Conservation (phyloP, 1,284 basidiomycete species). For the Irpex sp. region DNA sequence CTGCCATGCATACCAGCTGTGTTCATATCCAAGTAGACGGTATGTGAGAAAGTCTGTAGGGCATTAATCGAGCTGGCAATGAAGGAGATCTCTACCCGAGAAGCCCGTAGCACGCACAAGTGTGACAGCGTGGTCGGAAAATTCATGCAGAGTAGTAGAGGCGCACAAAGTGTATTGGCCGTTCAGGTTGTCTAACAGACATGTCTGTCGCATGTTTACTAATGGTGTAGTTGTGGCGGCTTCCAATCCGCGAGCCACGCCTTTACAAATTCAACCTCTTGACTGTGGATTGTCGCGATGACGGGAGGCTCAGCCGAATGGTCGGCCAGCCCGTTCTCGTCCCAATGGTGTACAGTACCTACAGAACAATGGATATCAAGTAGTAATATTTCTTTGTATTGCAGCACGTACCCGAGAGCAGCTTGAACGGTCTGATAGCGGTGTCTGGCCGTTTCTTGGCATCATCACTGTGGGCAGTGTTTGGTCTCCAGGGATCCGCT, state of each 20-base stretch:
- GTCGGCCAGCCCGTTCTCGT: slow-evolving; percentile 75
- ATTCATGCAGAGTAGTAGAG: background rate
- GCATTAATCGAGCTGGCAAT: background rate
- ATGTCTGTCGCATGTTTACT: background rate
- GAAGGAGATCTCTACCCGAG: background rate
- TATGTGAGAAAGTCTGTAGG: background rate
- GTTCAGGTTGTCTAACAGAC: background rate
- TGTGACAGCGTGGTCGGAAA: background rate
- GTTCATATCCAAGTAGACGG: background rate
- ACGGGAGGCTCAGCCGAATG: slow-evolving; percentile 67
- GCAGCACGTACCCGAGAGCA: slow-evolving; percentile 63
- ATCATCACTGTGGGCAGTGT: slow-evolving; percentile 77
- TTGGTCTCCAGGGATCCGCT: slow-evolving; percentile 86
- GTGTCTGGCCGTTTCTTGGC: slow-evolving; percentile 71
- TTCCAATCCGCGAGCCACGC: slow-evolving; percentile 75
- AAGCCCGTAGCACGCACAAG: background rate
- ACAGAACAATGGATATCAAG: background rate
- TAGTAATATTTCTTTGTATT: background rate
- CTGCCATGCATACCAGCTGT: background rate
- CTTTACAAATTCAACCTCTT: slow-evolving; percentile 83
- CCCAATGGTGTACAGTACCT: slow-evolving; percentile 89
- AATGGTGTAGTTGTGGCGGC: slow-evolving; percentile 2
- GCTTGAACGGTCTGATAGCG: slow-evolving; percentile 70
- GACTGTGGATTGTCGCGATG: slow-evolving; percentile 76
- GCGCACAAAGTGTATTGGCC: background rate